Evolutionary conservation across 2,329 filamentous ascomycete species (phyloP), one percentile per base, ranked within the genome.

Genomic region (Alternaria sp.): DNA sequence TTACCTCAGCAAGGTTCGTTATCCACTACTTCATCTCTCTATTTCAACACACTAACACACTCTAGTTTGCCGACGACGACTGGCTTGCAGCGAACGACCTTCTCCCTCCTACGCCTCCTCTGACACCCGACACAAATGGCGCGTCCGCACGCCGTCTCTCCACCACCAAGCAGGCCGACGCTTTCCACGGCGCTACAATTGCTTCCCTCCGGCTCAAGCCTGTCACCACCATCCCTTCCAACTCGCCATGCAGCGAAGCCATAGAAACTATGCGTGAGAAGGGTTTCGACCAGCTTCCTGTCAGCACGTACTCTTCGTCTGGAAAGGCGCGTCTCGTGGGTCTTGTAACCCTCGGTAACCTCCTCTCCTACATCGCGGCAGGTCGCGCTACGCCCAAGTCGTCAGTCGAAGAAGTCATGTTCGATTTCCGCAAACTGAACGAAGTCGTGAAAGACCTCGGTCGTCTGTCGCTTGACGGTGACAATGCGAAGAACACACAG

Each of bases 221-320:
- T 36, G 92, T 99, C 60, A 96, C 93, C 27, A 96, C 94, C 9
- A 87, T 99, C 56, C 83, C 89, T 25, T 85, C 89, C 28, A 85
- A 85, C 54, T 90, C 90, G 32, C 81, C 87, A 3, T 97, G 94
- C 81, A 87, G 92, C 65, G 92, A 94, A 68, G 95, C 96, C 54
- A 93, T 98, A 67, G 95, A 99, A 83, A 94, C 92, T 63, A 98
- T 99, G 95, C 92, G 94, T 69, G 95, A 99, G 75, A 97, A 95
- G 83, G 93, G 93, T 64, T 99, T 97, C 78, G 96, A 99, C 76
- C 96, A 99, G 81, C 90, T 99, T 43, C 95, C 95, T 44, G 95
- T 99, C 16, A 89, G 96, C 9, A 59, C 64, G 22, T 76, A 73
- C 67, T 66, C 73, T 10, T 85, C 89, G 1, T 82, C 89, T 18